Evolutionary conservation across 768 basidiomycete genomes (phyloP).

Genomic region (Coprinellus aureogranulatus): DNA sequence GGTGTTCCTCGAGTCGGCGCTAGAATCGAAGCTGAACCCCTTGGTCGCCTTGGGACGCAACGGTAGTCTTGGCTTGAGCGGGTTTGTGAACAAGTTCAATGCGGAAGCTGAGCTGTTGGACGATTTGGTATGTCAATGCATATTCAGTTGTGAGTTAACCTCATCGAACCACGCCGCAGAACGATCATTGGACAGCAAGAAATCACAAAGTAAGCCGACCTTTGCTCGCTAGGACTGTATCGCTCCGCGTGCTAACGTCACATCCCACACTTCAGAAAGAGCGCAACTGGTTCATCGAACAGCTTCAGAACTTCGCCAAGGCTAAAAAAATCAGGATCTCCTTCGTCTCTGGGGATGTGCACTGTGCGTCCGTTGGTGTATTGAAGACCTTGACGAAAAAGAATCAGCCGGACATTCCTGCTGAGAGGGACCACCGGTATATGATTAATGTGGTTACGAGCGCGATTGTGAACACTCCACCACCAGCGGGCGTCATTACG

Average conservation of each 20-base stretch:
- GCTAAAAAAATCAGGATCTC: conserved; percentile 68
- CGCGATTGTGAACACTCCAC: conserved; percentile 95
- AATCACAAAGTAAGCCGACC: conserved; percentile 58
- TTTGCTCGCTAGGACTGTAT: too few species aligned
- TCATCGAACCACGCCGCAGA: conserved; percentile 37
- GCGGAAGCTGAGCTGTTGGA: conserved; percentile 91
- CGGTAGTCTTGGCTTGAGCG: conserved; percentile 65
- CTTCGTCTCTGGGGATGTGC: conserved; percentile 91
- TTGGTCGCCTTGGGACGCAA: conserved; percentile 69
- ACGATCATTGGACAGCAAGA: conserved; percentile 90
- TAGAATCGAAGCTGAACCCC: conserved; percentile 85
- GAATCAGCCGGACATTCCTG: conserved; percentile 45
- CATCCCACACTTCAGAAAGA: conserved; percentile 56
- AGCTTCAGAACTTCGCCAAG: conserved; percentile 71
- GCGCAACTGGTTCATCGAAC: conserved; percentile 83
- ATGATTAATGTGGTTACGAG: conserved; percentile 90
- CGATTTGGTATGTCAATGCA: conserved; percentile 60
- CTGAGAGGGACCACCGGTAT: conserved; percentile 71
- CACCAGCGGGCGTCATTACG: conserved; percentile 57
- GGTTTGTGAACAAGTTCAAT: conserved; percentile 89
- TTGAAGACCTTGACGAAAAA: conserved; percentile 66
- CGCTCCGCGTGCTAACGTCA: not conserved
- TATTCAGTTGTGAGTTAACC: not conserved
- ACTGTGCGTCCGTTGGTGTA: conserved; percentile 81
- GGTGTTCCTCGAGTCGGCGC: conserved; percentile 78